Base-by-base conservation (phyloP, 2,329 filamentous ascomycete genomes). In the Calonectria fujianensis region DNA sequence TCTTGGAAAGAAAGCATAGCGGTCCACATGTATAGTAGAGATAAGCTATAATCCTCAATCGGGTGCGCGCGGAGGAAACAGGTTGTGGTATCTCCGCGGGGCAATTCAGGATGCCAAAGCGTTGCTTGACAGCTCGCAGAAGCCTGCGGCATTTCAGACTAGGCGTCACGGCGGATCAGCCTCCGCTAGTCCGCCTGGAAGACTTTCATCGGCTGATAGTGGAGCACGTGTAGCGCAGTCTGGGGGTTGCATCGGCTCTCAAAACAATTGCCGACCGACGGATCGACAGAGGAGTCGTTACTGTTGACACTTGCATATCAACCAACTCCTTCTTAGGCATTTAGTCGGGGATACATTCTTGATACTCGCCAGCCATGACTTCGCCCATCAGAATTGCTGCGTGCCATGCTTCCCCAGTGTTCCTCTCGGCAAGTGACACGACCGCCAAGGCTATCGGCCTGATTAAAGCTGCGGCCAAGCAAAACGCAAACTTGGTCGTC, bases 401-500 rank as follows among this genome's bases (percentile, higher is more conserved):
- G 0, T 86, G 85, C 66, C 86, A 87, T 72, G 82, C 79, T 9
- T 79, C 86, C 1, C 88, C 89, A 0, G 77, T 88, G 59, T 89
- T 90, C 75, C 85, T 91, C 16, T 87, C 85, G 0, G 86, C 89
- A 2, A 80, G 77, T 7, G 78, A 82, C 11, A 90, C 89, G 0
- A 87, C 87, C 1, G 74, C 86, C 27, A 90, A 90, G 75, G 85
- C 85, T 16, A 83, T 90, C 50, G 75, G 75, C 0, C 79, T 89
- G 11, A 89, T 91, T 70, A 80, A 85, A 20, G 78, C 85, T 75
- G 88, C 89, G 0, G 85, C 88, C 0, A 73, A 66, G 1, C 84
- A 88, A 66, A 78, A 79, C 0, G 89, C 89, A 10, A 85, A 90
- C 29, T 81, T 91, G 4, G 85, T 91, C 16, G 86, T 90, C 35